These are phyloP conservation scores for Rhodotorula sphaerocarpa DNA, from an alignment of 768 basidiomycete genomes.

Conservation along the genomic window DNA sequence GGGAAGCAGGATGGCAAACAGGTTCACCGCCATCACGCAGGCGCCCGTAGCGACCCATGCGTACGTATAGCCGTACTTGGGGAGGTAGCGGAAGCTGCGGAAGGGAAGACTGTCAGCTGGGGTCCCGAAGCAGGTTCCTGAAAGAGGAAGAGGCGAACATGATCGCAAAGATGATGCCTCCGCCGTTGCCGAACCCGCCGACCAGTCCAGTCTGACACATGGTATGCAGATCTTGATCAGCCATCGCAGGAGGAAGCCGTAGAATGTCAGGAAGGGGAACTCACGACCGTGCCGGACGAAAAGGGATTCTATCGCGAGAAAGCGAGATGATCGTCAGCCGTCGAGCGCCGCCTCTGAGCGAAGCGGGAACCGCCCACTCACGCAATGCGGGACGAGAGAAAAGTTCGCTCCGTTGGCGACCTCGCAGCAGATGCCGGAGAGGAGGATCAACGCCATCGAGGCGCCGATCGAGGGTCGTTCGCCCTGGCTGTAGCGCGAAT, in stretches of 20 bases:
- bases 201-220: conserved; percentile 47
- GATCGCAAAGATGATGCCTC: conserved; percentile 51
- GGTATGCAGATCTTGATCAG: too few relatives aligned
- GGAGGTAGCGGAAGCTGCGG: conserved; percentile 14
- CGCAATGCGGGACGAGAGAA: conserved; percentile 43
- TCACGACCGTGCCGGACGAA: conserved; percentile 44
- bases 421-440: conserved; percentile 46
- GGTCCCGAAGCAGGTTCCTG: too few relatives aligned
- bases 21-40: conserved; percentile 6
- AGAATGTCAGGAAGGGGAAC: too few relatives aligned
- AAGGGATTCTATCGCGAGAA: too few relatives aligned
- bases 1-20: background rate
- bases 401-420: conserved; percentile 52
- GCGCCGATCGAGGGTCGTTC: conserved; percentile 12
- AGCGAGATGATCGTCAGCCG: too few relatives aligned
- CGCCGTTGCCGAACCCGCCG: conserved; percentile 46
- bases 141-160: conserved; percentile 39
- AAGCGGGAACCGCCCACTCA: too few relatives aligned
- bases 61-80: background rate
- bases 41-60: conserved; percentile 12
- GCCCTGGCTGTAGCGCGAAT: conserved; percentile 3
- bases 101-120: too few relatives aligned
- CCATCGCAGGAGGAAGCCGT: too few relatives aligned
- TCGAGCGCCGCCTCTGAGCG: too few relatives aligned
- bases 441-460: conserved; percentile 33